Conservation (phyloP, 1,284 basidiomycete genomes). For the Macrocybe sp. region DNA sequence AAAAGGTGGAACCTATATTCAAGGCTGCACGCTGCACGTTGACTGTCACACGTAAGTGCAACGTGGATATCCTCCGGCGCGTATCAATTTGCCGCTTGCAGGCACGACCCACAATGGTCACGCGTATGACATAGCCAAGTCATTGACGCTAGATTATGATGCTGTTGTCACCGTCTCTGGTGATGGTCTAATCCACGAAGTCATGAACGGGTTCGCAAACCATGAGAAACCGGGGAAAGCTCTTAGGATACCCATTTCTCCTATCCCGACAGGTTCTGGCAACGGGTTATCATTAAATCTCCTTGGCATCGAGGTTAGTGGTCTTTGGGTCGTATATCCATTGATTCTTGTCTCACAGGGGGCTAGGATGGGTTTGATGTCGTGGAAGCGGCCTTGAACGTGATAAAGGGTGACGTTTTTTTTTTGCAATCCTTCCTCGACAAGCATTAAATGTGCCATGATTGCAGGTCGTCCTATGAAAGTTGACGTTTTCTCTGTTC, state of each 20-base stretch:
- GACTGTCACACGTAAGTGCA: constrained; percentile 47
- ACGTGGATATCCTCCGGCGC: background rate
- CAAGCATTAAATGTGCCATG: background rate
- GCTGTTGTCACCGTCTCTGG: constrained; percentile 85
- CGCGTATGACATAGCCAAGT: constrained; percentile 66
- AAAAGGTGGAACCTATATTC: constrained; percentile 75
- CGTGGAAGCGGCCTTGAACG: constrained; percentile 73
- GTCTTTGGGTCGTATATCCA: background rate
- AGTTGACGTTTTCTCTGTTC: constrained; percentile 80
- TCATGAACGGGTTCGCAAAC: constrained; percentile 87
- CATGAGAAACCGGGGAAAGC: constrained; percentile 68
- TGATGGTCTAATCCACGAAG: constrained; percentile 87
- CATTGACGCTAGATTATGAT: constrained; percentile 65
- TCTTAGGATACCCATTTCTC: constrained; percentile 74
- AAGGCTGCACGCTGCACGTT: constrained; percentile 69
- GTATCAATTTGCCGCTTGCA: constrained; percentile 22
- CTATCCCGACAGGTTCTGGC: constrained; percentile 86
- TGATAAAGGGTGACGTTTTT: constrained; percentile 68
- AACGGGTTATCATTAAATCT: constrained; percentile 80
- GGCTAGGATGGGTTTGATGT: constrained; percentile 70
- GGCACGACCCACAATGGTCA: constrained; percentile 74
- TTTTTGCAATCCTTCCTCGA: constrained; percentile 4
- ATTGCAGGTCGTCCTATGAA: constrained; percentile 60
- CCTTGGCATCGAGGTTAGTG: constrained; percentile 55
- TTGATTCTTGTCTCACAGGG: background rate